Percentiles rank a stretch among this genome's conserved stretches.
Conservation (phyloP, 371 early-diverging fungal genomes). For the Mortierella sp. region DNA sequence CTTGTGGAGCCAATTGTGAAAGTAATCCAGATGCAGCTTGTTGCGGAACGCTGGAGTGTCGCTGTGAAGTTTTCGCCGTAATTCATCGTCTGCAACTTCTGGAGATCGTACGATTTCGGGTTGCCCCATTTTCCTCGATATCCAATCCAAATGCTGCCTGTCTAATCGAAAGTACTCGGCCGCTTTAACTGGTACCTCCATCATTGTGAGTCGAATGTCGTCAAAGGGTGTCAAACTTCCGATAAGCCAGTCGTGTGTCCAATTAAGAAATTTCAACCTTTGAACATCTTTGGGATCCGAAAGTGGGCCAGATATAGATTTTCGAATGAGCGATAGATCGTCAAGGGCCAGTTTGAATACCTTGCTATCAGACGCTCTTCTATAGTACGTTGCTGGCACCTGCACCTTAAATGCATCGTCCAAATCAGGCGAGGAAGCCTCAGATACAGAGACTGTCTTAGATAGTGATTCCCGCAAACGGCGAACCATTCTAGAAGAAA, state of each 20-base stretch:
- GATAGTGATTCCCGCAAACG: neutral
- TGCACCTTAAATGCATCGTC: neutral
- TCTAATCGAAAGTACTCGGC: conserved; percentile 6
- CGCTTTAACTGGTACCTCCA: conserved; percentile 11
- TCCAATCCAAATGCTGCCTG: conserved; percentile 1
- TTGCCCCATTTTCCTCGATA: conserved; percentile 21
- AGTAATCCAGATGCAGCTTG: conserved; percentile 34
- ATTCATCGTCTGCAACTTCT: neutral
- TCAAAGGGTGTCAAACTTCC: conserved; percentile 29
- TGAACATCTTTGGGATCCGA: conserved; percentile 1
- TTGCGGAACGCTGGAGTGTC: conserved; percentile 13
- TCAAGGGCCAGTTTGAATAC: conserved; percentile 14
- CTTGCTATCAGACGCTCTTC: conserved; percentile 19
- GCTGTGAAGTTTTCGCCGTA: conserved; percentile 8
- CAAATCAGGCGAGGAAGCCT: neutral
- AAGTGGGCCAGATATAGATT: conserved; percentile 1
- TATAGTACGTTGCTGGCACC: conserved; percentile 3
- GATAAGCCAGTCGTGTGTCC: conserved; percentile 17
- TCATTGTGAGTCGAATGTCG: conserved; percentile 37
- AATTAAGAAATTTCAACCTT: conserved; percentile 10
- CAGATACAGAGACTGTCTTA: neutral
- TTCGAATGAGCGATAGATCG: conserved; percentile 30
- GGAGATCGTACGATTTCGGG: neutral
- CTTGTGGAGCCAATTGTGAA: conserved; percentile 33
- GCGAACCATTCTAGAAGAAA: neutral